These are phyloP conservation scores for Ophiocordyceps polyrhachis-furcata DNA, from an alignment of 2,329 filamentous ascomycete genomes.

Conservation along the genomic window DNA sequence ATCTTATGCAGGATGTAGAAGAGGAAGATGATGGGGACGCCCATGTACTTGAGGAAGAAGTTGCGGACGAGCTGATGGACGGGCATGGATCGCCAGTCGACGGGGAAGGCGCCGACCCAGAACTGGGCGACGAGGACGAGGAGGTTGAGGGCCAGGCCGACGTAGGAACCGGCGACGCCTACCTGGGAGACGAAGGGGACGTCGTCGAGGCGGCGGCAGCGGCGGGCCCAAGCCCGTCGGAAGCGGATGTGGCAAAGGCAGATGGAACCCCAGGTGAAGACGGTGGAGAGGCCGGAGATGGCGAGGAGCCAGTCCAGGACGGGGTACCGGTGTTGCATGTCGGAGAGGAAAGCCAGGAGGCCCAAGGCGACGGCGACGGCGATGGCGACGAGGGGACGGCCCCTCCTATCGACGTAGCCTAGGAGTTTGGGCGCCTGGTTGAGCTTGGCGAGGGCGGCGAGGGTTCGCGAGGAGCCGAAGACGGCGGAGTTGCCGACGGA, in stretches of 20 bases:
- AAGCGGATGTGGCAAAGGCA: slow-evolving; percentile 88
- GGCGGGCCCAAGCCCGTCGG: slow-evolving; percentile 54
- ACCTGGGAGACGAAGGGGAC: slow-evolving; percentile 68
- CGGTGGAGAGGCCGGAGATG: slow-evolving; percentile 51
- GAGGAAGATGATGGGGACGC: slow-evolving; percentile 45
- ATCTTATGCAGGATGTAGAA: slow-evolving; percentile 65
- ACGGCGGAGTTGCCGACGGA: slow-evolving; percentile 85
- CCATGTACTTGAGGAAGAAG: slow-evolving; percentile 60
- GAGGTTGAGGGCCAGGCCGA: slow-evolving; percentile 58
- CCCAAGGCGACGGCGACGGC: slow-evolving; percentile 46
- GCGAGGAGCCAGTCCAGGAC: slow-evolving; percentile 69
- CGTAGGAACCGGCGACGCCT: slow-evolving; percentile 61
- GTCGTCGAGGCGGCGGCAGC: slow-evolving; percentile 53
- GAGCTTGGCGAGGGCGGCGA: slow-evolving; percentile 79
- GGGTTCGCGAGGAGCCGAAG: slow-evolving; percentile 77
- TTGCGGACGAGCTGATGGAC: slow-evolving; percentile 30
- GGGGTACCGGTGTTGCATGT: slow-evolving; percentile 35
- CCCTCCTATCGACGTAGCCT: slow-evolving; percentile 65
- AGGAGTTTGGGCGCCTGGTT: slow-evolving; percentile 62
- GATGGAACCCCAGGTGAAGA: slow-evolving; percentile 72
- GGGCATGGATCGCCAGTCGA: slow-evolving; percentile 32
- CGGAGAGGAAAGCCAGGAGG: slow-evolving; percentile 56
- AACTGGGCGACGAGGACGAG: slow-evolving; percentile 69
- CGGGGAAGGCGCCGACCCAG: slow-evolving; percentile 68
- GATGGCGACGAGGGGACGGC: slow-evolving; percentile 63